Evolutionary conservation across 495 filamentous ascomycete genomes (phyloP).

Genomic region (Xanthoparmelia taractica): DNA sequence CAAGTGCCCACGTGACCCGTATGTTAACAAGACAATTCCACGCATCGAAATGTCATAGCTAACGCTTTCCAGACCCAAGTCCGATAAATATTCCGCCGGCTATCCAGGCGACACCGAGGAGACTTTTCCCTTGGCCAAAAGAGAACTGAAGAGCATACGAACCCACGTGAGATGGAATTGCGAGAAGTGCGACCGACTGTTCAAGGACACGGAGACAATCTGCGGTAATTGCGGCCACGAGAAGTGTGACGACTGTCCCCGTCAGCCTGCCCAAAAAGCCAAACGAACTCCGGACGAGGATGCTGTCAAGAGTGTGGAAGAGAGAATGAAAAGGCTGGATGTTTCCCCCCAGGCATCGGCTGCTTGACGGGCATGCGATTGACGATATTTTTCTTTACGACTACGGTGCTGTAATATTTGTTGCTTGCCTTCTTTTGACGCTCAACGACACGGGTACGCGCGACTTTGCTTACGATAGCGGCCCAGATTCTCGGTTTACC

Average conservation of each 20-base stretch:
- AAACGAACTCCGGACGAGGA: conserved; percentile 60
- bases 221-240: conserved; percentile 58
- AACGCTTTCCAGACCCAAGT: conserved; percentile 48
- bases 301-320: conserved; percentile 51
- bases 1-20: conserved; percentile 75
- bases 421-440: conserved; percentile 1
- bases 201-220: conserved; percentile 37
- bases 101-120: conserved; percentile 64
- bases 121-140: conserved; percentile 29
- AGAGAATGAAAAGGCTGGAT: conserved; percentile 44
- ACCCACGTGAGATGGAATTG: conserved; percentile 53
- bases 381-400: conserved; percentile 2
- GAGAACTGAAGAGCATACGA: conserved; percentile 39
- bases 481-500: background rate
- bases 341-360: conserved; percentile 27
- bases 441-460: background rate
- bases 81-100: conserved; percentile 65
- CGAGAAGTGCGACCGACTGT: conserved; percentile 54
- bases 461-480: background rate
- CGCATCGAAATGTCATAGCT: conserved; percentile 2
- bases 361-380: conserved; percentile 11
- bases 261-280: conserved; percentile 48
- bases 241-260: conserved; percentile 36
- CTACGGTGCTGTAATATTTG: background rate
- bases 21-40: conserved; percentile 33